Base-by-base conservation (phyloP, 75 land plant genomes). In the Selaginella moellendorffii region DNA sequence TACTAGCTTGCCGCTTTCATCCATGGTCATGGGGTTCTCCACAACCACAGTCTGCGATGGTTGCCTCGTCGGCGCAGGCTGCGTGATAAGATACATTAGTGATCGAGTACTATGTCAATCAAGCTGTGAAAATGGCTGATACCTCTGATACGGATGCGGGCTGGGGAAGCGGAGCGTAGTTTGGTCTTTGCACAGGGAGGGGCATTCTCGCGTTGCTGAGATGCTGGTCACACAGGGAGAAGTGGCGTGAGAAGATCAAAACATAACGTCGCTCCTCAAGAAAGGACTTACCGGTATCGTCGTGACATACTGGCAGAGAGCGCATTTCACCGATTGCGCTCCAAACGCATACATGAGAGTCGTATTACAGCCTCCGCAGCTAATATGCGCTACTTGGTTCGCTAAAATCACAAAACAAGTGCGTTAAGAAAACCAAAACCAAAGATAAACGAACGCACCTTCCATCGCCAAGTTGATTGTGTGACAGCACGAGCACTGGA, bases 401-500 rank as follows among this genome's bases (percentile, higher is more conserved):
- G 93, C 86, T 87, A 79, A 22, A 14, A 14, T 5, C 46, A 36
- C n/a, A n/a, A n/a, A n/a, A n/a, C n/a, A n/a, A n/a, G n/a, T n/a
- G n/a, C n/a, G n/a, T n/a, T n/a, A n/a, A n/a, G n/a, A 46, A 65
- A 12, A 65, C 19, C 26, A 62, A 62, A 2, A 26, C 2, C 10
- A 5, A 62, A 28, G 27, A 24, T 18, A 19, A 24, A 31, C n/a
- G 1, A 2, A 64, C 46, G 27, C 29, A 86, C 90, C 87, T 77
- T 90, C 92, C 72, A 87, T 65, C 30, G 92, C 92, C 42, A 87
- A 78, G 68, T 87, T 90, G 36, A 90, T 76, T 19, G 97, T 90
- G 72, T 84, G 88, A 66, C 97, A 90, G 72, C 97, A 90, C 2
- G 97, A 90, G 75, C 92, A 90, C 67, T 87, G 97, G 30, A 90